Evolutionary conservation across 768 basidiomycete species (phyloP), one percentile per base, ranked within the genome.

Genomic region (Rossbeevera mucosa): DNA sequence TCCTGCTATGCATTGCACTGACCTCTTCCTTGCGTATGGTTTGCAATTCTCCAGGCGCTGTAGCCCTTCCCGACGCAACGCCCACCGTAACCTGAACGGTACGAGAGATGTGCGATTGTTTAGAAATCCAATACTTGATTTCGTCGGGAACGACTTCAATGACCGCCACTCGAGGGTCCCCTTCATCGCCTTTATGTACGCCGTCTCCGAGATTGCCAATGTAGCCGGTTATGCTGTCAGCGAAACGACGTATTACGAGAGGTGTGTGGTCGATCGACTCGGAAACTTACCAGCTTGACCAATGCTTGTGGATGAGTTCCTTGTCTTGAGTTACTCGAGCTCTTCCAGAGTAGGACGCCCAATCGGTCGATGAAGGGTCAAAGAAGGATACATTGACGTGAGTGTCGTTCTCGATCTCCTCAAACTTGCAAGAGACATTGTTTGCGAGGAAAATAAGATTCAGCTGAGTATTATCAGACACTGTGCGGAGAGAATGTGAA

Each of bases 161-260:
- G 30, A 89, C 67, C 7, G 83, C 77, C 4, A 96, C 78, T 22
- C 93, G 81, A 1, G 92, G 90, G 57, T 95, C 94, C 44, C 76
- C 72, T 26, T 77, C 77, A 59, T 86, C 81, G n/a, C 92, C 93
- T 60, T 82, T 85, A 67, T 94, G 92, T 6, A 86, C 71, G 16
- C 88, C 89, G 57, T 95, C 92, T 28, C 85, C 84, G 50, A 94
- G 74, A 64, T 95, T 86, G 31, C 89, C 91, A 60, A 94, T 94
- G 78, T 91, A 96, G 0, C 85, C 86, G 8, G 78, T 66, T 28
- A 80, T 74, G 3, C 86, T 89, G 20, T 44, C 43, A 44, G 18
- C 36, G 31, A 3, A 38, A 18, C 4, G 16, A 44, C 59, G 33
- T 52, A 40, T 51, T 14, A 46, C n/a, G 12, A 25, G 33, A 18